phyloP scores from a whole-genome alignment of 768 basidiomycete genomes.

The Boletus vinaceobasis region DNA sequence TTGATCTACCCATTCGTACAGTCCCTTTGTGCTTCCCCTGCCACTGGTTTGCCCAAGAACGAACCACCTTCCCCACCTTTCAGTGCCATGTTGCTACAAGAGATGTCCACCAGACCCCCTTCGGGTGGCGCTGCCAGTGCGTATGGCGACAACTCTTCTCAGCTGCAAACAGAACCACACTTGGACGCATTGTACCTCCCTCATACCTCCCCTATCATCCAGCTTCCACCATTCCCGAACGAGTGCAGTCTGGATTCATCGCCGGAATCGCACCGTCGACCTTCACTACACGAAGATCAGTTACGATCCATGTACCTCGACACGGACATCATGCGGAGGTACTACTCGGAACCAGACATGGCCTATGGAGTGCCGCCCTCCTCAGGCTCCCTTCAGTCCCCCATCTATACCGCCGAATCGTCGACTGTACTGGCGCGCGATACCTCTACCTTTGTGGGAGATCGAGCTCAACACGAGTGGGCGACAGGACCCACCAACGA shows the following conservation, averaged over 20 bases:
- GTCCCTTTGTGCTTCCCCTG: conserved; percentile 48
- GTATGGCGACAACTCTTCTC: conserved; percentile 6
- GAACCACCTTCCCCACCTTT: conserved; percentile 31
- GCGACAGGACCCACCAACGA: conserved; percentile 6
- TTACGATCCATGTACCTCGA: conserved; percentile 23
- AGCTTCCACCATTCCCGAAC: conserved; percentile 16
- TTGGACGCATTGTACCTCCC: conserved; percentile 21
- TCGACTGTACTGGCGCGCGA: conserved; percentile 8
- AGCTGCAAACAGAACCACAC: conserved; percentile 10
- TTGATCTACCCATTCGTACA: conserved; percentile 19
- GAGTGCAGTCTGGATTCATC: conserved; percentile 13
- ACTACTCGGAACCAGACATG: conserved; percentile 16
- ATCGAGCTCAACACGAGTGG: conserved; percentile 15
- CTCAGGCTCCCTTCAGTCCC: conserved; percentile 5
- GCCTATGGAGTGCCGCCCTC: conserved; percentile 11
- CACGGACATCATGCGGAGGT: conserved; percentile 20
- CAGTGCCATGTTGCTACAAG: conserved; percentile 23
- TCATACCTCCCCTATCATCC: conserved; percentile 17
- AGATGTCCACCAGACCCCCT: background rate
- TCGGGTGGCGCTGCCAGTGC: conserved; percentile 14
- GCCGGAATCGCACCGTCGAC: conserved; percentile 10
- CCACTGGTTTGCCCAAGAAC: conserved; percentile 20
- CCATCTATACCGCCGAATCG: conserved; percentile 21
- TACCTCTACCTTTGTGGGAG: conserved; percentile 14
- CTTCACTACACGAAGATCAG: conserved; percentile 22